Evolutionary conservation across 2,329 filamentous ascomycete genomes (phyloP).

Genomic region (Calcarisporium arbuscula): DNA sequence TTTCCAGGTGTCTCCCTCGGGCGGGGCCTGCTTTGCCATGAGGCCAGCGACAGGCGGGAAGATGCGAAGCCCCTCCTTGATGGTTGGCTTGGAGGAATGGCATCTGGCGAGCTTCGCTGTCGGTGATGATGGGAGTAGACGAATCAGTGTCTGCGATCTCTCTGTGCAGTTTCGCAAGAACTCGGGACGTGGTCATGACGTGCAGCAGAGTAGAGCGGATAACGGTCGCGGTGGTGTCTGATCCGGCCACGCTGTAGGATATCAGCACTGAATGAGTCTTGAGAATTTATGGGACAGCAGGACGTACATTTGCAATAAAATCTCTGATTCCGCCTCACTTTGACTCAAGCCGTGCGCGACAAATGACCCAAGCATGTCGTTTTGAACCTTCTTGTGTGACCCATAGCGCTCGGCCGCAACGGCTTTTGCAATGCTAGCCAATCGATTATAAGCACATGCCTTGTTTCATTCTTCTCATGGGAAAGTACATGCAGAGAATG

Average conservation of each 20-base stretch:
- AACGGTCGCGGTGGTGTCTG: slow-evolving; percentile 50
- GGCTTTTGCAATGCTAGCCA: slow-evolving; percentile 32
- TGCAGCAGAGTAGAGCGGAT: slow-evolving; percentile 47
- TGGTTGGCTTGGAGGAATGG: slow-evolving; percentile 42
- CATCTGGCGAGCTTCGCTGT: slow-evolving; percentile 27
- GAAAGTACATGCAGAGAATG: background rate
- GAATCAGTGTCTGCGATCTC: slow-evolving; percentile 15
- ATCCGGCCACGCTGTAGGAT: slow-evolving; percentile 41
- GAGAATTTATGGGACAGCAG: background rate
- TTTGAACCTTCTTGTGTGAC: slow-evolving; percentile 31
- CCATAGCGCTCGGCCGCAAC: slow-evolving; percentile 40
- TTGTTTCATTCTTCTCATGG: background rate
- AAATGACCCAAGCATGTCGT: slow-evolving; percentile 46
- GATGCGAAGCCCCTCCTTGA: slow-evolving; percentile 40
- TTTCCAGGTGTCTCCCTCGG: slow-evolving; percentile 23
- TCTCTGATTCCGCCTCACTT: slow-evolving; percentile 36
- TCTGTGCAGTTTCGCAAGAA: slow-evolving; percentile 36
- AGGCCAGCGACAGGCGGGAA: slow-evolving; percentile 28
- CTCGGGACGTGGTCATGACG: slow-evolving; percentile 41
- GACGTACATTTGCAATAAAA: slow-evolving; percentile 29
- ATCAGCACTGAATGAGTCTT: background rate
- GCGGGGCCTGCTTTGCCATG: slow-evolving; percentile 28
- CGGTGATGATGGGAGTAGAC: slow-evolving; percentile 19
- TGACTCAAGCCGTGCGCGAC: slow-evolving; percentile 31
- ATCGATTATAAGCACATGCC: background rate